Percentiles rank a stretch among this genome's conserved stretches.
phyloP scores from a whole-genome alignment of 106 monocot species.

The Dendrobium nobile region DNA sequence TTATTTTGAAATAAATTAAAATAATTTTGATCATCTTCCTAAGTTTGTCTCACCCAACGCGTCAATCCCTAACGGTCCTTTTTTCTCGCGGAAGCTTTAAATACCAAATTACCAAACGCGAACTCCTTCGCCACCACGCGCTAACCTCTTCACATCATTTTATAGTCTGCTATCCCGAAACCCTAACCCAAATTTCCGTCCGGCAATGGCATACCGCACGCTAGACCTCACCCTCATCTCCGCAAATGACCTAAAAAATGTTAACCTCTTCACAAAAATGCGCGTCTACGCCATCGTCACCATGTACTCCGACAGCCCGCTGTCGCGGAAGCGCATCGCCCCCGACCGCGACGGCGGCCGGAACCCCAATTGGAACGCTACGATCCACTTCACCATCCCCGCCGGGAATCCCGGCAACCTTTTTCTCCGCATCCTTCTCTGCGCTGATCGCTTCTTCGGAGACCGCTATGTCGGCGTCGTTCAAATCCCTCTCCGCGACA shows the following conservation, averaged over 20 bases:
- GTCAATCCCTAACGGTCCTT: no score
- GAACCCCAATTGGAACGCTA: slow-evolving; percentile 40
- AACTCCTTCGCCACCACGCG: no score
- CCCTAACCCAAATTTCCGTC: no score
- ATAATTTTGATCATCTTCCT: no score
- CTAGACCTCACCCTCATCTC: slow-evolving; percentile 58
- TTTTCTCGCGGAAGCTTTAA: no score
- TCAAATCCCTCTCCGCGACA: slow-evolving; percentile 39
- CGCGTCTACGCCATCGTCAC: slow-evolving; percentile 51
- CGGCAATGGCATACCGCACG: slow-evolving; percentile 19
- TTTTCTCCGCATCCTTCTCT: slow-evolving; percentile 31
- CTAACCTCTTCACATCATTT: no score
- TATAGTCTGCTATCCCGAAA: no score
- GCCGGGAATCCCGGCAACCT: slow-evolving; percentile 4
- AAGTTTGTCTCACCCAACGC: no score
- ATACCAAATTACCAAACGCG: no score
- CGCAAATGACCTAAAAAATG: slow-evolving; percentile 60
- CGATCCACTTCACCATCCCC: slow-evolving; percentile 37
- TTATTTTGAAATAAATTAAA: no score
- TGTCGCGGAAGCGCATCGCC: slow-evolving; percentile 29
- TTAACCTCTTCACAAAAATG: slow-evolving; percentile 49
- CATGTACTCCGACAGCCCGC: slow-evolving; percentile 22
- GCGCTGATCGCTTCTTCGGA: slow-evolving; percentile 39
- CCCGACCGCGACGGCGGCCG: slow-evolving; percentile 39
- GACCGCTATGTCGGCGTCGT: slow-evolving; percentile 72